Conservation (phyloP, 495 filamentous ascomycete genomes). For the Penicillium salamii region DNA sequence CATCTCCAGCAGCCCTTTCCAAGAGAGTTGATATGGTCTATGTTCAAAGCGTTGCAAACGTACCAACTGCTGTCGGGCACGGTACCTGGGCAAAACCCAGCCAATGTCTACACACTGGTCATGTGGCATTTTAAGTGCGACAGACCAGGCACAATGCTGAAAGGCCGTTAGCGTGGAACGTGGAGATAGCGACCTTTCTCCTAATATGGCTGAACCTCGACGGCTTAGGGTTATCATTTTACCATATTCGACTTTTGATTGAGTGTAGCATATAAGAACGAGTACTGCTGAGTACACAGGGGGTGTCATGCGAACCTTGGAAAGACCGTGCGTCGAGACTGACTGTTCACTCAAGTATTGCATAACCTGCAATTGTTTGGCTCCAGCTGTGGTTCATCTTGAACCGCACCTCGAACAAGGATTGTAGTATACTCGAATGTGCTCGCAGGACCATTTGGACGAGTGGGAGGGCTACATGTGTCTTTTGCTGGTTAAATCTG, state of each 20-base stretch:
- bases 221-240: no score
- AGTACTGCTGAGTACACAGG: no score
- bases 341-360: background rate
- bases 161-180: constrained; percentile 23
- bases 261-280: no score
- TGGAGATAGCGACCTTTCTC: constrained; percentile 1
- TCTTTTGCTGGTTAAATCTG: background rate
- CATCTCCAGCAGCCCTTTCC: no score
- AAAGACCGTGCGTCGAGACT: background rate
- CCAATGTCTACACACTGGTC: background rate
- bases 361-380: background rate
- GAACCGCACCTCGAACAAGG: background rate
- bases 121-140: constrained; percentile 3
- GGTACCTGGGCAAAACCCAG: no score
- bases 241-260: no score
- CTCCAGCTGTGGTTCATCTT: background rate
- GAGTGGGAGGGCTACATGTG: background rate
- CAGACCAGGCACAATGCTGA: constrained; percentile 2
- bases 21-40: no score
- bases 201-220: background rate
- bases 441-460: background rate
- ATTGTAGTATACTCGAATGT: background rate
- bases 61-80: no score
- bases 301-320: no score
- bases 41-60: no score